These are phyloP conservation scores for Aphanoascus verrucosus DNA, from an alignment of 2,329 filamentous ascomycete species.

Conservation along the genomic window DNA sequence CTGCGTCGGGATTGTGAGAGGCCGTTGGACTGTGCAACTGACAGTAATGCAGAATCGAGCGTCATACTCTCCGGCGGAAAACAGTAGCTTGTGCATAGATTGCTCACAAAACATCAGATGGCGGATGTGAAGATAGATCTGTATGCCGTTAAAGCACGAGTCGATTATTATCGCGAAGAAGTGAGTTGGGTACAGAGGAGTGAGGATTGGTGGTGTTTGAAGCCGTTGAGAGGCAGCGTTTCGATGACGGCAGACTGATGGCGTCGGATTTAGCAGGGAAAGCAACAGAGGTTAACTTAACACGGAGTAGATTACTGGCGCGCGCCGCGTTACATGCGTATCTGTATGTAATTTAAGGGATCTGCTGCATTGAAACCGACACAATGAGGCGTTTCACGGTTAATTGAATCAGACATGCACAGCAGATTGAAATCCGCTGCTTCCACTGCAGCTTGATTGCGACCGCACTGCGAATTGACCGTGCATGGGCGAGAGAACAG, in stretches of 20 bases:
- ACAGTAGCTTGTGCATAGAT: conserved; percentile 9
- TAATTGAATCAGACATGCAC: not conserved
- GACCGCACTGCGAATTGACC: not conserved
- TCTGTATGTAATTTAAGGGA: not conserved
- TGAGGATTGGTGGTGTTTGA: not conserved
- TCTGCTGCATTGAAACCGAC: not conserved
- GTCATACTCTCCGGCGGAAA: conserved; percentile 29
- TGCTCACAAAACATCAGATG: not conserved
- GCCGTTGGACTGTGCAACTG: conserved; percentile 17
- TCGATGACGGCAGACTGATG: conserved; percentile 9
- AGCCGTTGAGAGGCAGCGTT: not conserved
- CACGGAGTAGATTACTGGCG: too few relatives aligned
- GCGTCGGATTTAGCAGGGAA: not conserved
- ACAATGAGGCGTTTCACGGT: not conserved
- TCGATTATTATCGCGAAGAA: too few relatives aligned
- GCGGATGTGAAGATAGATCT: not conserved
- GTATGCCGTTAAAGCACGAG: too few relatives aligned
- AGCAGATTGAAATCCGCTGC: not conserved
- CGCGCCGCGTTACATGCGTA: not conserved
- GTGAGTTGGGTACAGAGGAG: not conserved
- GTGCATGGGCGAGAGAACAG: not conserved
- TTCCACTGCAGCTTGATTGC: not conserved
- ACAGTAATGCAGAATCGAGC: conserved; percentile 33
- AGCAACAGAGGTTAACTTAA: too few relatives aligned
- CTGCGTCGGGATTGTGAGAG: conserved; percentile 6